phyloP scores from a whole-genome alignment of 257 asterid genomes.

The Plantago major region DNA sequence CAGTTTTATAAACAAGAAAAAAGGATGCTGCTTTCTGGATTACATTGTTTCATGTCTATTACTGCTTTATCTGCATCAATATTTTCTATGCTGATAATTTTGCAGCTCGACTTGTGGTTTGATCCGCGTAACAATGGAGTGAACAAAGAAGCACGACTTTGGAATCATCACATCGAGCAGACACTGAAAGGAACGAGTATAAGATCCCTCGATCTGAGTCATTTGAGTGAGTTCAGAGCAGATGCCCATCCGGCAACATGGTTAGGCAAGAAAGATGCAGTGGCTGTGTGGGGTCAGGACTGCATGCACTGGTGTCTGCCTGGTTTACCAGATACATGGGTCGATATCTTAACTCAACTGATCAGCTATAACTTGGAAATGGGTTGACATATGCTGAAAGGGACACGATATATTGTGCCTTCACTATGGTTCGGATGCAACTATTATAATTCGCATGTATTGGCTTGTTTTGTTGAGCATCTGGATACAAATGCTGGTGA shows the following conservation, averaged over 20 bases:
- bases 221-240: constrained; percentile 78
- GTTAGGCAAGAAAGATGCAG: constrained; percentile 93
- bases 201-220: constrained; percentile 55
- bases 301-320: constrained; percentile 99
- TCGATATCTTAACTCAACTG: constrained; percentile 69
- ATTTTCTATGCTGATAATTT: too few relatives aligned
- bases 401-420: not conserved
- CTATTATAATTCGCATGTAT: not conserved
- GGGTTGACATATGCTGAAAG: constrained; percentile 26
- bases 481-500: too few relatives aligned
- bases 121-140: constrained; percentile 75
- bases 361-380: constrained; percentile 43
- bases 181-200: constrained; percentile 49
- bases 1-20: too few relatives aligned
- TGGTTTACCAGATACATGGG: constrained; percentile 96
- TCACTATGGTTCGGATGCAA: not conserved
- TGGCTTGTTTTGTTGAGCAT: too few relatives aligned
- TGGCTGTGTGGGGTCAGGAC: constrained; percentile 90
- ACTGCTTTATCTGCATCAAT: too few relatives aligned
- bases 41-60: too few relatives aligned
- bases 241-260: constrained; percentile 96
- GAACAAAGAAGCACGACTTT: constrained; percentile 75
- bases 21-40: too few relatives aligned
- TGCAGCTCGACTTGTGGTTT: constrained; percentile 81
- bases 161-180: constrained; percentile 62